phyloP scores from a whole-genome alignment of 805 yeast genomes.

The Ogataea pilisensis region DNA sequence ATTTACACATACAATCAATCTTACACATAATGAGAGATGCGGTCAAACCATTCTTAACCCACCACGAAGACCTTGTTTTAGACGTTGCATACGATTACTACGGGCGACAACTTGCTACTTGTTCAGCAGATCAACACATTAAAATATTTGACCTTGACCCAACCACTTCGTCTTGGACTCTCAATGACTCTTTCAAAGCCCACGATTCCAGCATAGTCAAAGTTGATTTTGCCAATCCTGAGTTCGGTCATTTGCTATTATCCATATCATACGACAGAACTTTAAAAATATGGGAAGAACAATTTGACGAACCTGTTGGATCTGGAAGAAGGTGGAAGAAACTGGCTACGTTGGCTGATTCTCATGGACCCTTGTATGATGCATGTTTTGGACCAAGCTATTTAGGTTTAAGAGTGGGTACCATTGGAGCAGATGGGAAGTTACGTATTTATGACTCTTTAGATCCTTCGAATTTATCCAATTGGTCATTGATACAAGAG shows the following conservation, averaged over 20 bases:
- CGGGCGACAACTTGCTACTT: slow-evolving; percentile 89
- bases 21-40: slow-evolving; percentile 30
- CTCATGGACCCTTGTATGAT: slow-evolving; percentile 84
- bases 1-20: not conserved
- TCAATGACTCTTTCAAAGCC: slow-evolving; percentile 91
- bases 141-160: slow-evolving; percentile 79
- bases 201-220: slow-evolving; percentile 86
- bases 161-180: slow-evolving; percentile 67
- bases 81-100: slow-evolving; percentile 91
- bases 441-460: slow-evolving; percentile 81
- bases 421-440: slow-evolving; percentile 86
- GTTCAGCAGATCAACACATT: slow-evolving; percentile 91
- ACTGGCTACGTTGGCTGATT: slow-evolving; percentile 75
- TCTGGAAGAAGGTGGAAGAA: slow-evolving; percentile 83
- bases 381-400: slow-evolving; percentile 87
- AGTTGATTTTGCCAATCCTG: slow-evolving; percentile 92
- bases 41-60: slow-evolving; percentile 76
- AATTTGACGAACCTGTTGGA: slow-evolving; percentile 66
- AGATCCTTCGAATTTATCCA: slow-evolving; percentile 82
- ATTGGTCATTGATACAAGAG: slow-evolving; percentile 78
- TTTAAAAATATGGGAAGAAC: slow-evolving; percentile 87
- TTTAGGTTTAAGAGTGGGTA: slow-evolving; percentile 74
- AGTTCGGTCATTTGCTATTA: slow-evolving; percentile 82
- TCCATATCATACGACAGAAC: slow-evolving; percentile 89
- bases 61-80: slow-evolving; percentile 90